phyloP scores from a whole-genome alignment of 441 rosid genomes.

The Raphanus hybrid region DNA sequence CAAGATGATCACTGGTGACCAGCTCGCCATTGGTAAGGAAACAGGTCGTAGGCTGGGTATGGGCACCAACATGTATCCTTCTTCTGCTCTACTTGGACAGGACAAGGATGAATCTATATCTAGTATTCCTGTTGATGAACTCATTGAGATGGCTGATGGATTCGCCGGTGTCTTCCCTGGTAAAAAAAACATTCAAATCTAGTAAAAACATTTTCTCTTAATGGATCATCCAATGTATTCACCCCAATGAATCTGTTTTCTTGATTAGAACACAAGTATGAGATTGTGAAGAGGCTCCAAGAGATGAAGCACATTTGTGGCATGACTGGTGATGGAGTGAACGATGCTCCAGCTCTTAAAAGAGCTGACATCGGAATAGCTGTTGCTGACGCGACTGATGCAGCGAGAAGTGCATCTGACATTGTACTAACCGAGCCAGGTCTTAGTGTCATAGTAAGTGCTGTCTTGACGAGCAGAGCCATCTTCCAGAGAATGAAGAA shows the following conservation, averaged over 20 bases:
- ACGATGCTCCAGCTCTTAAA: conserved; percentile 78
- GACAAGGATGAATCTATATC: conserved; percentile 51
- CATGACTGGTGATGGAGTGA: conserved; percentile 81
- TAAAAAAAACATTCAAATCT: conserved; percentile 19
- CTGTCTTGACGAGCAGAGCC: conserved; percentile 74
- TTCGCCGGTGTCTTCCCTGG: conserved; percentile 85
- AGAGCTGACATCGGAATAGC: conserved; percentile 78
- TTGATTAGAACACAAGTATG: conserved; percentile 68
- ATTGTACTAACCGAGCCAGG: conserved; percentile 80
- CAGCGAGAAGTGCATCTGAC: conserved; percentile 73
- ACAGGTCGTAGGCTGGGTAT: conserved; percentile 80
- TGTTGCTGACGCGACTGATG: conserved; percentile 76
- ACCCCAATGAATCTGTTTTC: not conserved
- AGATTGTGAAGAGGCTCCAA: conserved; percentile 71
- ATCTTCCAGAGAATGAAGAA: conserved; percentile 79
- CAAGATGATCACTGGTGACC: conserved; percentile 85
- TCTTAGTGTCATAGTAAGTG: conserved; percentile 71
- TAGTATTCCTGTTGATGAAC: conserved; percentile 60
- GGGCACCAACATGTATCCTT: conserved; percentile 84
- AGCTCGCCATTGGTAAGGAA: conserved; percentile 75
- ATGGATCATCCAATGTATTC: not conserved
- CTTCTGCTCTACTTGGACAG: conserved; percentile 69
- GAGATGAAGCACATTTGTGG: conserved; percentile 71
- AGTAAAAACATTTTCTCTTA: conserved; percentile 1
- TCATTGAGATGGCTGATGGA: conserved; percentile 81